Percentiles rank a stretch among this genome's conserved stretches.
phyloP scores from a whole-genome alignment of 768 basidiomycete species.

The Lactarius vividus region DNA sequence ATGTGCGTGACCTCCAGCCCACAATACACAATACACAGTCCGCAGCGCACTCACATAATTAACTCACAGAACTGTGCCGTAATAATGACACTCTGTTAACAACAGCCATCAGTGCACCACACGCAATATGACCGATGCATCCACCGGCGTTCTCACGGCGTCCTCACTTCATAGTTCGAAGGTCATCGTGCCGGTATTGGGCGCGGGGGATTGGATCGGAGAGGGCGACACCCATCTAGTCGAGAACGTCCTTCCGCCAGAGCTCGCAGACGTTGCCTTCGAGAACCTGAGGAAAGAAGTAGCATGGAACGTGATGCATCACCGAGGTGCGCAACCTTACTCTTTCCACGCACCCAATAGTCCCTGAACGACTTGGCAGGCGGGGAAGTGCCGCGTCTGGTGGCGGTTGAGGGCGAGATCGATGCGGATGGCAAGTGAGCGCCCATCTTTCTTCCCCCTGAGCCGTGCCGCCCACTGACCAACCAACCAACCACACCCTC shows the following conservation, averaged over 20 bases:
- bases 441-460: not conserved
- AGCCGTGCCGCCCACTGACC: constrained; percentile 4
- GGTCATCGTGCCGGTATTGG: constrained; percentile 8
- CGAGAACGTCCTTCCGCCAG: constrained; percentile 52
- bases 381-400: constrained; percentile 67
- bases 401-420: constrained; percentile 61
- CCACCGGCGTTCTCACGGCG: not conserved
- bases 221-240: constrained; percentile 69
- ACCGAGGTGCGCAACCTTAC: constrained; percentile 50
- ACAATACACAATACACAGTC: too few species aligned
- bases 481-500: too few species aligned
- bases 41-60: too few species aligned
- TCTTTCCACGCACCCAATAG: not conserved
- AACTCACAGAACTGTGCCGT: too few species aligned
- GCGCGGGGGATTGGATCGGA: constrained; percentile 45
- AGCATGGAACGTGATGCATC: constrained; percentile 69
- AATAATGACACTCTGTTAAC: not conserved
- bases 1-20: too few species aligned
- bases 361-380: constrained; percentile 39
- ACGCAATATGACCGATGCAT: not conserved
- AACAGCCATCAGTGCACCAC: not conserved
- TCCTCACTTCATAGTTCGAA: constrained; percentile 5
- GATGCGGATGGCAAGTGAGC: constrained; percentile 47
- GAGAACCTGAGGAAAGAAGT: constrained; percentile 61
- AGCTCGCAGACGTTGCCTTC: constrained; percentile 56